Percentiles rank a stretch among this genome's conserved stretches.
Conservation (phyloP, 176 grass and related monocot genomes). For the Aegilops sharonensis region DNA sequence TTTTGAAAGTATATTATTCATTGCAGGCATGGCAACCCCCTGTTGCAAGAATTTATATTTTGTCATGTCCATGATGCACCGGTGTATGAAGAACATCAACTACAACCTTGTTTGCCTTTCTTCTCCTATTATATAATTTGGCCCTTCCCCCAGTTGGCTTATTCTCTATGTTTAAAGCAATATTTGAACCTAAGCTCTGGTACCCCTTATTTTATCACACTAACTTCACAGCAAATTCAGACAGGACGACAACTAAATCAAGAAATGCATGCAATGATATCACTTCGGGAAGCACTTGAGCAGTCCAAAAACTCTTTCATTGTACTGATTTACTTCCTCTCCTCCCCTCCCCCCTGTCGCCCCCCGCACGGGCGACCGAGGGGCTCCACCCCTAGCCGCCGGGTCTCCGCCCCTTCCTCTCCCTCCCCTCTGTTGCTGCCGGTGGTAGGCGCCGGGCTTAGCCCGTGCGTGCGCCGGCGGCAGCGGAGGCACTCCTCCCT, state of each 20-base stretch:
- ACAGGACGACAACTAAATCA: no score
- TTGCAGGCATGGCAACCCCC: constrained; percentile 98
- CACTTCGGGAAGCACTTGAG: no score
- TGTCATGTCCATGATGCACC: constrained; percentile 8
- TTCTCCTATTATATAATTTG: neutral
- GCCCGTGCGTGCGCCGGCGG: no score
- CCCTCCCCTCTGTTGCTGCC: no score
- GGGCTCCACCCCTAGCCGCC: no score
- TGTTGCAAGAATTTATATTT: constrained; percentile 37
- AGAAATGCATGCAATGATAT: neutral
- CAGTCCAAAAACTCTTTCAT: neutral
- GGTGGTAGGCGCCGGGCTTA: no score
- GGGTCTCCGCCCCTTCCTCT: no score
- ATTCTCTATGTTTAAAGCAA: neutral
- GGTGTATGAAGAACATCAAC: neutral
- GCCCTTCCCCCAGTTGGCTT: neutral
- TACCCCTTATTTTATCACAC: neutral
- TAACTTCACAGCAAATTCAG: neutral
- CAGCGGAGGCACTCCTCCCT: no score
- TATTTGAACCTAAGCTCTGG: neutral
- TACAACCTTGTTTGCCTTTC: neutral
- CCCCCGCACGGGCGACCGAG: no score
- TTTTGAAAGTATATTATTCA: constrained; percentile 97
- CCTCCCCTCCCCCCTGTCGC: no score
- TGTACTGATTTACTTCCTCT: no score